Evolutionary conservation across 2,329 filamentous ascomycete genomes (phyloP), one percentile per base, ranked within the genome.

Genomic region (Diaporthe vexans): DNA sequence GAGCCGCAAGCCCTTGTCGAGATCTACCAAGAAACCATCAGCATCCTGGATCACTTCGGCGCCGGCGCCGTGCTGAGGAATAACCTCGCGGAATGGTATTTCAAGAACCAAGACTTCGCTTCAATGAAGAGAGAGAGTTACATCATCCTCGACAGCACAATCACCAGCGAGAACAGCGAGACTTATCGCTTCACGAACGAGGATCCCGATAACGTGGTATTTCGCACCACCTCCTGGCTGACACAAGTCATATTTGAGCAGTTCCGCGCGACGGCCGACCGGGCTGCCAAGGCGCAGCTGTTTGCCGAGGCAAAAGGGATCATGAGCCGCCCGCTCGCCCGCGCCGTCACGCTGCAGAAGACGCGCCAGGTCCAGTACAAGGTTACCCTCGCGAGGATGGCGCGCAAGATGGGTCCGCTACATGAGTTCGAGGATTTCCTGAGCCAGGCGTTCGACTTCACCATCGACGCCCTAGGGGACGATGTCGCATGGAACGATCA

Each of bases 361-460:
- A 54, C 73, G 33, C 33, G 9, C 13, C 68, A 51, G 57, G 57
- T 59, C 5, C 46, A 58, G 21, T 19, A 58, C 58, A 59, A 33
- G 21, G 9, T 57, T 29, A 33, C 26, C 13, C 54, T 74, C 13
- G 73, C 68, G 21, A 57, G 56, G 24, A 74, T 74, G 73, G 67
- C 63, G 1, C 67, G 26, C 19, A 71, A 61, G 57, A n/a, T 74
- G 21, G 68, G 73, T 19, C 69, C 68, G 13, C n/a, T 51, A 33
- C 54, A 61, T 10, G 73, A 74, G 58, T 71, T 74, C 11, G 43
- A 72, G n/a, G 68, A 72, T 17, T 26, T 59, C 3, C 73, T 74
- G 2, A 37, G 43, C 9, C 10, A 24, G 17, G 73, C 57, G 3
- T 74, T 74, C 73, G 21, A 54, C n/a, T 43, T 29, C 17, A 51